These are phyloP conservation scores for Tieghemostelium lacteum DNA, from an alignment of 78 protist species.

Conservation along the genomic window DNA sequence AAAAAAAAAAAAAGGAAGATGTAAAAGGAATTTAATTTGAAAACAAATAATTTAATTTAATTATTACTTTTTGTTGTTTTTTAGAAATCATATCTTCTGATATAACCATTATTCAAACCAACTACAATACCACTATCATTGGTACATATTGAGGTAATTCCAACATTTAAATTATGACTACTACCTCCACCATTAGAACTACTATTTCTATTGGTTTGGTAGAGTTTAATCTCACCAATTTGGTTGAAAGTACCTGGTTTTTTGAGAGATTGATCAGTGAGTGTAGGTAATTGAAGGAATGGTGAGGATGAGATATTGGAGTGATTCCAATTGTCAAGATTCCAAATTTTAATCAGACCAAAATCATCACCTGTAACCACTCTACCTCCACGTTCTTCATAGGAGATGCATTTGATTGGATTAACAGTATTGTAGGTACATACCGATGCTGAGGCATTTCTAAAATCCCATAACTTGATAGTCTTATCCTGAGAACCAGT, in stretches of 20 bases:
- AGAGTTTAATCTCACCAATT: neutral
- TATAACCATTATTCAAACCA: slow-evolving; percentile 31
- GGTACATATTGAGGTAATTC: slow-evolving; percentile 55
- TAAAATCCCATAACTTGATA: slow-evolving; percentile 39
- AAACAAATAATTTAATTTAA: too few relatives aligned
- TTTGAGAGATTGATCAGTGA: neutral
- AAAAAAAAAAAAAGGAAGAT: neutral
- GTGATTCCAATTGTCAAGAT: slow-evolving; percentile 17
- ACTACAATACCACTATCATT: slow-evolving; percentile 55
- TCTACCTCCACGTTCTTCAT: slow-evolving; percentile 57
- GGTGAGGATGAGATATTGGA: neutral
- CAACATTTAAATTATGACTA: neutral
- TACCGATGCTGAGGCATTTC: neutral
- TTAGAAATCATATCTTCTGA: slow-evolving; percentile 53
- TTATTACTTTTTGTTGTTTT: neutral
- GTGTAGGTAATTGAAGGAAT: neutral
- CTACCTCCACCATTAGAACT: neutral
- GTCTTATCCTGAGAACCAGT: slow-evolving; percentile 53
- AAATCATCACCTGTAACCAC: slow-evolving; percentile 52
- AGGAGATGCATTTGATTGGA: neutral
- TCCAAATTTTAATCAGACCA: slow-evolving; percentile 21
- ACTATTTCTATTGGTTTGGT: too few relatives aligned
- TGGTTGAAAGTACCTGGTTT: neutral
- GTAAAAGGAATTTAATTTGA: too few relatives aligned
- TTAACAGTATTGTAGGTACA: neutral